These are phyloP conservation scores for Passalora sequoiae DNA, from an alignment of 2,329 filamentous ascomycete genomes.

Conservation along the genomic window DNA sequence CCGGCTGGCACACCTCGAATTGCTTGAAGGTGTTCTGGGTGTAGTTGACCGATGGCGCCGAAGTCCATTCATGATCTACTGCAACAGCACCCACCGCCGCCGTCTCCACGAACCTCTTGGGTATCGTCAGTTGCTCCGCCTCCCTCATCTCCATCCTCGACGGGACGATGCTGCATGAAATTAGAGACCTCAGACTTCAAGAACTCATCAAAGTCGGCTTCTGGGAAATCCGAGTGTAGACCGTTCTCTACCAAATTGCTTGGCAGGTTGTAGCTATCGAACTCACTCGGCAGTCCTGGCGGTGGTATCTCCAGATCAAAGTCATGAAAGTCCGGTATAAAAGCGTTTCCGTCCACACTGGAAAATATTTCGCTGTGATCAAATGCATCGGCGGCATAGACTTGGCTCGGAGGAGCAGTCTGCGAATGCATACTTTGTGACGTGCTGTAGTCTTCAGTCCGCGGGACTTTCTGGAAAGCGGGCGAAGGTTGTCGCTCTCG, in stretches of 20 bases:
- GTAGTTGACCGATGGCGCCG: too few relatives aligned
- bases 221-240: neutral
- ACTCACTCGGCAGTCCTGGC: slow-evolving; percentile 1
- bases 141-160: neutral
- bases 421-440: slow-evolving; percentile 8
- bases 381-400: neutral
- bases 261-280: slow-evolving; percentile 12
- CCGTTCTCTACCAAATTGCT: neutral
- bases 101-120: neutral
- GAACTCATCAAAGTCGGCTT: slow-evolving; percentile 18
- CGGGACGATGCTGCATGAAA: neutral
- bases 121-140: too few relatives aligned
- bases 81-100: neutral
- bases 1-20: too few relatives aligned
- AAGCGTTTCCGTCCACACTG: slow-evolving; percentile 1
- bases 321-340: slow-evolving; percentile 2
- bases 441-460: slow-evolving; percentile 13
- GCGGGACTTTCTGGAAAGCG: slow-evolving; percentile 13
- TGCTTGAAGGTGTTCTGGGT: too few relatives aligned
- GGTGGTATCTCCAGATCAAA: slow-evolving; percentile 9
- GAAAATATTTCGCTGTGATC: neutral
- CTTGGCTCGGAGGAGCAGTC: slow-evolving; percentile 1
- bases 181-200: slow-evolving; percentile 2
- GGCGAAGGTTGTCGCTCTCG: slow-evolving; percentile 23
- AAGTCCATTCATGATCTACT: neutral